Evolutionary conservation across 1,139 yeast species (phyloP).

Genomic region (Candida sp.): DNA sequence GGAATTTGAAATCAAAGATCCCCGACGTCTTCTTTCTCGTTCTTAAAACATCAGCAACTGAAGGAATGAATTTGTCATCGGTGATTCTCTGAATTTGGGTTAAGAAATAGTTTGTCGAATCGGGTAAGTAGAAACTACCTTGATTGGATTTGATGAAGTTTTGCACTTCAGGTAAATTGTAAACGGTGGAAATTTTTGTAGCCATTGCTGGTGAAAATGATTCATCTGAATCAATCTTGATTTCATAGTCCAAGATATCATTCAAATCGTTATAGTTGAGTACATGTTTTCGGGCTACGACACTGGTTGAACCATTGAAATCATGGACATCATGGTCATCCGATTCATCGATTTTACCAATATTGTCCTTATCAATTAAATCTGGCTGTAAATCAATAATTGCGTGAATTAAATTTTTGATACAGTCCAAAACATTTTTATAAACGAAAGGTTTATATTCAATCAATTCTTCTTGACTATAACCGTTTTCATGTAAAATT

Average conservation of each 20-base stretch:
- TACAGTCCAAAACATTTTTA: conserved; percentile 65
- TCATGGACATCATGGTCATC: conserved; percentile 11
- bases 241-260: conserved; percentile 44
- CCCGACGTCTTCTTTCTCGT: conserved; percentile 94
- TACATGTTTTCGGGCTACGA: conserved; percentile 15
- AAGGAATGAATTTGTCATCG: conserved; percentile 61
- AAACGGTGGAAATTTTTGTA: conserved; percentile 42
- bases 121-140: conserved; percentile 79
- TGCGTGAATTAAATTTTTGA: conserved; percentile 58
- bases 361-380: conserved; percentile 34
- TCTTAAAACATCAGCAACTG: conserved; percentile 72
- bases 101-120: conserved; percentile 81
- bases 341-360: conserved; percentile 4
- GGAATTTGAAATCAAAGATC: conserved; percentile 77
- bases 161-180: conserved; percentile 56
- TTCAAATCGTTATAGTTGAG: conserved; percentile 42
- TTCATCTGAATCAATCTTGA: conserved; percentile 46
- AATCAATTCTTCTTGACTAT: conserved; percentile 55
- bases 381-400: conserved; percentile 48
- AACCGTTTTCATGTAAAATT: conserved; percentile 70
- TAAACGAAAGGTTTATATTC: conserved; percentile 71
- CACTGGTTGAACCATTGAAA: conserved; percentile 10
- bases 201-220: conserved; percentile 46
- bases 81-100: conserved; percentile 65
- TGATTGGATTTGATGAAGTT: conserved; percentile 57